These are phyloP conservation scores for Phytophthora macrochlamydospora DNA, from an alignment of 352 stramenopile species.

Conservation along the genomic window DNA sequence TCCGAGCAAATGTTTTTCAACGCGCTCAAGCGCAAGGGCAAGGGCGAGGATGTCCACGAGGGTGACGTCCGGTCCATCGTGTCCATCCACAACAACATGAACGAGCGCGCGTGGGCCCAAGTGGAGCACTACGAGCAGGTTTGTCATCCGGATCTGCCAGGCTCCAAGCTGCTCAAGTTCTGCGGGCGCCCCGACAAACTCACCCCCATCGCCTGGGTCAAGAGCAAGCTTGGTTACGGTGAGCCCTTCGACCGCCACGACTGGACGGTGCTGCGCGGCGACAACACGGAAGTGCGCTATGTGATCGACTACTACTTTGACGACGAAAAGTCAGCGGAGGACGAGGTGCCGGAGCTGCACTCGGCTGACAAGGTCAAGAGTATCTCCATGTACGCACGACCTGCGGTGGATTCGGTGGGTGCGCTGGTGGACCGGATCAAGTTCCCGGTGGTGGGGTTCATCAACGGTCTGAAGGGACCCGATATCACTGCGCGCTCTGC, in stretches of 20 bases:
- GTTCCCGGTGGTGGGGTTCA: conserved; percentile 61
- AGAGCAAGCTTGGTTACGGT: conserved; percentile 84
- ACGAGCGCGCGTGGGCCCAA: conserved; percentile 98
- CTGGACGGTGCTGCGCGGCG: conserved; percentile 95
- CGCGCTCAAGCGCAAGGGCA: conserved; percentile 96
- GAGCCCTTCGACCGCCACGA: conserved; percentile 98
- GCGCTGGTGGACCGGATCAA: conserved; percentile 83
- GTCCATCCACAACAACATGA: conserved; percentile 99
- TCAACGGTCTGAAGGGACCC: conserved; percentile 55
- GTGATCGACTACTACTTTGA: conserved; percentile 99
- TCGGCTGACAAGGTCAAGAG: conserved; percentile 85
- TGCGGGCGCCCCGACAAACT: conserved; percentile 96
- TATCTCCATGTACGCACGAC: conserved; percentile 89
- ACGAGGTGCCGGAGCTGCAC: conserved; percentile 86
- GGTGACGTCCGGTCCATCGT: conserved; percentile 95
- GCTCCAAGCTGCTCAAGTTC: conserved; percentile 97
- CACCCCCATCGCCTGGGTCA: conserved; percentile 94
- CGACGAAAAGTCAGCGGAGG: conserved; percentile 78
- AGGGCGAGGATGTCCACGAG: conserved; percentile 96
- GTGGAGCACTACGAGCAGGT: conserved; percentile 98
- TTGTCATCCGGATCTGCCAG: conserved; percentile 69
- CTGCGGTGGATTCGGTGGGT: conserved; percentile 79
- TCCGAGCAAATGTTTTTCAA: conserved; percentile 99
- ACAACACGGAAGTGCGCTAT: conserved; percentile 94
- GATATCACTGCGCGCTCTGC: conserved; percentile 55